Evolutionary conservation across 768 basidiomycete species (phyloP).

Genomic region (Boletellus emodensis): DNA sequence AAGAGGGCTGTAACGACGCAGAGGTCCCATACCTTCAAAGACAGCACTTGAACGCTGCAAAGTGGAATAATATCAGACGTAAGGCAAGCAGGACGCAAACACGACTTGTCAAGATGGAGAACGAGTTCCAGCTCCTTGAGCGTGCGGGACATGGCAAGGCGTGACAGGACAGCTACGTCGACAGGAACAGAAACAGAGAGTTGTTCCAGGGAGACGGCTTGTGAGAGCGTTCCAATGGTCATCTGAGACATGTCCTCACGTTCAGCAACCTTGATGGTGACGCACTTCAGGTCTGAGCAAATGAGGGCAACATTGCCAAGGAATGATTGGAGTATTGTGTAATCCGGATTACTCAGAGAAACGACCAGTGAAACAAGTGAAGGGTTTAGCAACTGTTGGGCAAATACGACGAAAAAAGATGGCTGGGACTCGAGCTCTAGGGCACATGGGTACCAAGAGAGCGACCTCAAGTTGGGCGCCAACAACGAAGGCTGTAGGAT

Average conservation of each 20-base stretch:
- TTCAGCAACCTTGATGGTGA: background rate
- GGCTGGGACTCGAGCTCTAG: no score
- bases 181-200: background rate
- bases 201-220: background rate
- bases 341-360: background rate
- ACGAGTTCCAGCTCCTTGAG: background rate
- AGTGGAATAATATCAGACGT: background rate
- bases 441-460: background rate
- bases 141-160: background rate
- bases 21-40: background rate
- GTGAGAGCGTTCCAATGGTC: background rate
- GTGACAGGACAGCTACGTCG: background rate
- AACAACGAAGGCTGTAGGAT: background rate
- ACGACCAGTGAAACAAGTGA: background rate
- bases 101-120: background rate
- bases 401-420: background rate
- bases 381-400: background rate
- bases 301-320: background rate
- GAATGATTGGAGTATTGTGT: background rate
- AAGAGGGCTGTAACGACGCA: background rate
- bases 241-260: background rate
- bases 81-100: background rate
- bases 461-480: slow-evolving; percentile 1
- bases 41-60: background rate
- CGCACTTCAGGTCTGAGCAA: background rate